Evolutionary conservation across 441 rosid genomes (phyloP).

Genomic region (Bocquillonia castaneifolia): DNA sequence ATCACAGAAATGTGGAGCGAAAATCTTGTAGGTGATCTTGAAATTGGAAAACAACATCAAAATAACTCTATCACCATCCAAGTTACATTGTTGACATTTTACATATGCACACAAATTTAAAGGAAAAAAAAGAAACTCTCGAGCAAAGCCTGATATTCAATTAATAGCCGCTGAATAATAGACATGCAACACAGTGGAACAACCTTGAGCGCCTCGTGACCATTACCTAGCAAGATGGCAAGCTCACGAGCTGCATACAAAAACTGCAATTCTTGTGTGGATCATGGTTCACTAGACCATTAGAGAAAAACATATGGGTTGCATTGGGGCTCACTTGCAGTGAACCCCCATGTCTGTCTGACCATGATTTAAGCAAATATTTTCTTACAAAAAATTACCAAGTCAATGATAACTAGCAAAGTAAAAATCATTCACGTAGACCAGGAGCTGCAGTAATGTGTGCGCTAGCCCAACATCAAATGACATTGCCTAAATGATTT

Average conservation of each 20-base stretch:
- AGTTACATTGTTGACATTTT: too few species aligned
- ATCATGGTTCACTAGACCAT: too few species aligned
- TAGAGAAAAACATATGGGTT: too few species aligned
- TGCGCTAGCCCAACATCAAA: not conserved
- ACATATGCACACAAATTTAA: not conserved
- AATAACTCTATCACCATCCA: too few species aligned
- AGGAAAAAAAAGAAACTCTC: not conserved
- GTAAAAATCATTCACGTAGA: not conserved
- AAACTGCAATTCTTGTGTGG: too few species aligned
- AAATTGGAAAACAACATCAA: not conserved
- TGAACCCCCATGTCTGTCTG: too few species aligned
- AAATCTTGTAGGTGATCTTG: not conserved
- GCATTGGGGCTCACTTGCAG: too few species aligned
- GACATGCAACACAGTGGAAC: too few species aligned
- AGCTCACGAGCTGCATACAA: not conserved
- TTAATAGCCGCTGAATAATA: constrained; percentile 4
- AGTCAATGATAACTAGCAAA: not conserved
- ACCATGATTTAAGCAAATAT: too few species aligned
- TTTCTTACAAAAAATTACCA: too few species aligned
- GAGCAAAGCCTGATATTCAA: not conserved
- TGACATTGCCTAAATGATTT: not conserved
- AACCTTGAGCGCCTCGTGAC: too few species aligned
- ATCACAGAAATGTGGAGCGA: not conserved
- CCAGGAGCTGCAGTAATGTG: not conserved
- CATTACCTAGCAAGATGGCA: too few species aligned